Conservation (phyloP, 2,329 filamentous ascomycete genomes). For the Xylariales sp. region DNA sequence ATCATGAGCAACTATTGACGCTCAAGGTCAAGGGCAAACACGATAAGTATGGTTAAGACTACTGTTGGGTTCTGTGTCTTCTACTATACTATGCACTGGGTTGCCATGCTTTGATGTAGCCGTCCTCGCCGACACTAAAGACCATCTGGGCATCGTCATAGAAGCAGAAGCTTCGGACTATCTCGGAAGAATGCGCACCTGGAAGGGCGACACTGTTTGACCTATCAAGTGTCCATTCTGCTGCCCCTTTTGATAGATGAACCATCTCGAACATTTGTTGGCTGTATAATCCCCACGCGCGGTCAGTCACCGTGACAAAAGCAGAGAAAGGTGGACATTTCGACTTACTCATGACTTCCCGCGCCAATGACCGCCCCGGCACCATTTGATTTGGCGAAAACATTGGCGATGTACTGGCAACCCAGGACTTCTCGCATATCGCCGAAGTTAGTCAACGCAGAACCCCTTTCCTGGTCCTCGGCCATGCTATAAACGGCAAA, state of each 20-base stretch:
- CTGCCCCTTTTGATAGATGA: slow-evolving; percentile 47
- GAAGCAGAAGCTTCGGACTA: slow-evolving; percentile 61
- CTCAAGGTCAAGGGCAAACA: slow-evolving; percentile 90
- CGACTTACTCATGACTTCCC: slow-evolving; percentile 62
- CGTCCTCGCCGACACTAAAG: slow-evolving; percentile 57
- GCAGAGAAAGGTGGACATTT: background rate
- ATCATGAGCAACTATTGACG: slow-evolving; percentile 81
- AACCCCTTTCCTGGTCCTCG: slow-evolving; percentile 57
- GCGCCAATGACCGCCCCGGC: slow-evolving; percentile 57
- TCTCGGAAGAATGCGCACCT: slow-evolving; percentile 59
- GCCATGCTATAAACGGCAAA: slow-evolving; percentile 69
- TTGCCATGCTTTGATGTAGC: slow-evolving; percentile 54
- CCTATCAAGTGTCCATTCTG: slow-evolving; percentile 50
- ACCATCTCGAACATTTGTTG: slow-evolving; percentile 56
- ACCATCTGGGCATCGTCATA: slow-evolving; percentile 56
- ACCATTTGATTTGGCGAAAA: slow-evolving; percentile 56
- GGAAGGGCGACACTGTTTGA: slow-evolving; percentile 54
- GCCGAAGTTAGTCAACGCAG: slow-evolving; percentile 55
- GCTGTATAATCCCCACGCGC: too few relatives aligned
- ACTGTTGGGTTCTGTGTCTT: too few relatives aligned
- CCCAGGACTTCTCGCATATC: slow-evolving; percentile 62
- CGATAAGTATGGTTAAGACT: slow-evolving; percentile 65
- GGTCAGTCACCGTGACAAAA: too few relatives aligned
- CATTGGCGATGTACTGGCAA: slow-evolving; percentile 71
- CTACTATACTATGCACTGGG: slow-evolving; percentile 27